Conservation (phyloP, 352 stramenopile genomes). For the Aphanomyces euteiches region DNA sequence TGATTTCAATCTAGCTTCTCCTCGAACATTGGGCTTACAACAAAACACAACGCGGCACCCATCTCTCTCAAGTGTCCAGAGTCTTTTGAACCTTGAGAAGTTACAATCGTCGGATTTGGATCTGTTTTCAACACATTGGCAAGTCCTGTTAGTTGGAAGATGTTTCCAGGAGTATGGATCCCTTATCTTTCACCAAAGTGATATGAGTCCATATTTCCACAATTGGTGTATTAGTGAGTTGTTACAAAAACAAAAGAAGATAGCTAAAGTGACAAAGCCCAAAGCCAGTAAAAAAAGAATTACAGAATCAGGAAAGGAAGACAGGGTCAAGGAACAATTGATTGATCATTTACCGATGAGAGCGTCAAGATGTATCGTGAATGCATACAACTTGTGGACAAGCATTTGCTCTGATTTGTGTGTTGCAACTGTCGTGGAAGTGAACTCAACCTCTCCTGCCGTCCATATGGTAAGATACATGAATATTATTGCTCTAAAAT, state of each 20-base stretch:
- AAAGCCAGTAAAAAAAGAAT: background rate
- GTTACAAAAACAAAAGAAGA: constrained; percentile 18
- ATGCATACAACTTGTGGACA: background rate
- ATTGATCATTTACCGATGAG: background rate
- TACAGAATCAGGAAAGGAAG: constrained; percentile 28
- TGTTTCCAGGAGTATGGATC: constrained; percentile 47
- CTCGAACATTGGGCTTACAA: background rate
- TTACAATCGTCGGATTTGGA: constrained; percentile 43
- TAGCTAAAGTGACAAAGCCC: constrained; percentile 18
- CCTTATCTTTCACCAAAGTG: constrained; percentile 56
- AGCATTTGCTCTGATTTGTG: background rate
- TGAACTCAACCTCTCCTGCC: too few relatives aligned
- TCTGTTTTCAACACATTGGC: constrained; percentile 43
- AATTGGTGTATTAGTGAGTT: constrained; percentile 37
- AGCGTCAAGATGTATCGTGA: background rate
- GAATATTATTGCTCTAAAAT: too few relatives aligned
- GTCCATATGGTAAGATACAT: too few relatives aligned
- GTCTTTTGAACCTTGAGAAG: constrained; percentile 42
- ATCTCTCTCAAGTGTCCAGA: background rate
- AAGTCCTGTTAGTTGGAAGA: constrained; percentile 44
- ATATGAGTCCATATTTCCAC: constrained; percentile 58
- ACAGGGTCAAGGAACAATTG: background rate
- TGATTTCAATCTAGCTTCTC: background rate
- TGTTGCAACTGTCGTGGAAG: too few relatives aligned
- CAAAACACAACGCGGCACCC: background rate